Conservation (phyloP, 2,329 filamentous ascomycete genomes). For the Fusarium zealandicum region DNA sequence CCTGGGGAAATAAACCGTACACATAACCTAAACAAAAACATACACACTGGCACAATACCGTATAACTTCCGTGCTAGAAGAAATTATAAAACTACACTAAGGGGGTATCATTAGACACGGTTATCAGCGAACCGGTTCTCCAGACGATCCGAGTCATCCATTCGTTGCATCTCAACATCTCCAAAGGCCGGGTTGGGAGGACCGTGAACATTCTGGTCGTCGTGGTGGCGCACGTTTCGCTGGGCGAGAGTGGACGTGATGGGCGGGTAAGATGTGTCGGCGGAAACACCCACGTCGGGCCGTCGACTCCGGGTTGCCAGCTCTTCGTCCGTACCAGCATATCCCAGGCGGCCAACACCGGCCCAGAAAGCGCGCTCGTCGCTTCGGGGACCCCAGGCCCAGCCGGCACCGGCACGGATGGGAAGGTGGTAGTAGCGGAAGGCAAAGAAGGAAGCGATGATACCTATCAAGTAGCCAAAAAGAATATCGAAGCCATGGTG, state of each 20-base stretch:
- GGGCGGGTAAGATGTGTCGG: constrained; percentile 39
- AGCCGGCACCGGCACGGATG: constrained; percentile 76
- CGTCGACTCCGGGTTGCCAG: constrained; percentile 18
- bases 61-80: not conserved
- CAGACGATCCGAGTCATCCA: constrained; percentile 25
- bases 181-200: constrained; percentile 38
- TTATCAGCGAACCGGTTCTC: constrained; percentile 25
- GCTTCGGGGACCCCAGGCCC: constrained; percentile 86
- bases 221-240: constrained; percentile 25
- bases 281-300: constrained; percentile 38
- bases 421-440: constrained; percentile 90
- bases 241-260: constrained; percentile 36
- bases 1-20: constrained; percentile 11
- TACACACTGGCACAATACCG: constrained; percentile 7
- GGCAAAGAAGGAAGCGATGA: constrained; percentile 72
- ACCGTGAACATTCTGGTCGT: constrained; percentile 11
- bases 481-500: constrained; percentile 95
- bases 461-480: constrained; percentile 82
- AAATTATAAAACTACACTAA: not conserved
- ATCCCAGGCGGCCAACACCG: constrained; percentile 69
- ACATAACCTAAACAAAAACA: constrained; percentile 9
- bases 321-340: constrained; percentile 54
- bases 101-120: constrained; percentile 1
- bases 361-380: constrained; percentile 79
- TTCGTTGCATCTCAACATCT: constrained; percentile 45